phyloP scores from a whole-genome alignment of 352 stramenopile species.

The Bremia lactucae region DNA sequence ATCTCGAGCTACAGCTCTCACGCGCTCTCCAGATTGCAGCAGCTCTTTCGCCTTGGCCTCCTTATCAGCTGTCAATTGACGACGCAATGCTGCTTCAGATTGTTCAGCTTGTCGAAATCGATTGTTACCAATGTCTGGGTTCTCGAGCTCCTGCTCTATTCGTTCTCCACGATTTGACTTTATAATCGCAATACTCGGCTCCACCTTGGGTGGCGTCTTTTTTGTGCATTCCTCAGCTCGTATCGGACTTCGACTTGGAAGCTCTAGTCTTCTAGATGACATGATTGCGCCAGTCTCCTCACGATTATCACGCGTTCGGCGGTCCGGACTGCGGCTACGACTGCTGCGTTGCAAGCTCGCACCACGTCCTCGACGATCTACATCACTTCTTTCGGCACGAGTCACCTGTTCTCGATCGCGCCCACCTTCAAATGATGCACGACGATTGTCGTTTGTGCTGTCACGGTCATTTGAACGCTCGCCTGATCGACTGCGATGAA shows the following conservation, averaged over 20 bases:
- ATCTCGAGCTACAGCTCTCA: constrained; percentile 13
- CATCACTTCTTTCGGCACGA: constrained; percentile 16
- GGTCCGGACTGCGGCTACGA: constrained; percentile 18
- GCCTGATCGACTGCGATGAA: constrained; percentile 28
- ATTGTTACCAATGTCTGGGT: constrained; percentile 24
- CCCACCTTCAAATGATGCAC: constrained; percentile 22
- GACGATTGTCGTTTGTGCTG: constrained; percentile 14
- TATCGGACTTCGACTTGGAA: constrained; percentile 4
- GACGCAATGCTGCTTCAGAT: constrained; percentile 55
- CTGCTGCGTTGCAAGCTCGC: constrained; percentile 8
- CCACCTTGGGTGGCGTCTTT: constrained; percentile 5
- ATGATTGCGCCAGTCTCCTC: constrained; percentile 9
- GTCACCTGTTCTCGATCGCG: constrained; percentile 17
- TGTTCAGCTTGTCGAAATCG: constrained; percentile 37
- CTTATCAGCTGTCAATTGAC: constrained; percentile 68
- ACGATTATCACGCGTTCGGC: neutral
- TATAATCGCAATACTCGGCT: constrained; percentile 4
- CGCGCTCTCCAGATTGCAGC: constrained; percentile 14
- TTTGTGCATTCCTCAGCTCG: constrained; percentile 14
- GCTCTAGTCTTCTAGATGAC: constrained; percentile 7
- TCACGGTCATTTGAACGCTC: constrained; percentile 21
- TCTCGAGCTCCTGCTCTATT: constrained; percentile 18
- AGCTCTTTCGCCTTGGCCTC: constrained; percentile 29
- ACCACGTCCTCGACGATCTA: constrained; percentile 12
- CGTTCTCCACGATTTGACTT: constrained; percentile 11